phyloP scores from a whole-genome alignment of 768 basidiomycete species.

The Tephrocybe sp. region DNA sequence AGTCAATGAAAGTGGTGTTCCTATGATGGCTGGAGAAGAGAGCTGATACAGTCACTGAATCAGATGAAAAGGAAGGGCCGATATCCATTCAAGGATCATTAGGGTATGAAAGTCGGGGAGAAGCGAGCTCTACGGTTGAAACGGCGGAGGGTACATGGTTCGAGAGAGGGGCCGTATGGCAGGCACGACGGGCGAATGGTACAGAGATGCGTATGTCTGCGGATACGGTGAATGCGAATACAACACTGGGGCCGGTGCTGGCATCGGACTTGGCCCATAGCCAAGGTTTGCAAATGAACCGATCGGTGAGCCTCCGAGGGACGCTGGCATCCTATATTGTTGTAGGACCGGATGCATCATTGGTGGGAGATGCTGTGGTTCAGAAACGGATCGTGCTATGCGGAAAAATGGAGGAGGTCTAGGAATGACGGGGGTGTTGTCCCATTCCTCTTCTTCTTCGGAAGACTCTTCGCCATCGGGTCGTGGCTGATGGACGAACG shows the following conservation, averaged over 20 bases:
- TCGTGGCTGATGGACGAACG: constrained; percentile 11
- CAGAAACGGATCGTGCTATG: constrained; percentile 12
- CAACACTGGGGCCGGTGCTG: not conserved
- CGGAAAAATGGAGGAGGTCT: constrained; percentile 21
- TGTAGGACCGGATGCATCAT: constrained; percentile 3
- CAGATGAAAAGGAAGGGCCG: no score
- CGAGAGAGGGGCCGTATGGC: constrained; percentile 9
- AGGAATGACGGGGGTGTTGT: constrained; percentile 33
- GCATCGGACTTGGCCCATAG: constrained; percentile 6
- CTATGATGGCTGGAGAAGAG: no score
- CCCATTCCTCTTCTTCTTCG: constrained; percentile 27
- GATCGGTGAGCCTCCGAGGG: constrained; percentile 12
- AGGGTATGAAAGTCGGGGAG: not conserved
- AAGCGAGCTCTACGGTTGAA: constrained; percentile 2
- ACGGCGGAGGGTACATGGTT: constrained; percentile 4
- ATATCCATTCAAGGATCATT: no score
- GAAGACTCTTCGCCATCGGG: constrained; percentile 26
- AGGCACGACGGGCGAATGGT: constrained; percentile 15
- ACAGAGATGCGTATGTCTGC: constrained; percentile 13
- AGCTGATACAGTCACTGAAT: no score
- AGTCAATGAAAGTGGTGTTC: not conserved
- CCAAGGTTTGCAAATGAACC: constrained; percentile 11
- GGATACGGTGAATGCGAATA: constrained; percentile 16
- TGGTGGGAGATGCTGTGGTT: constrained; percentile 9
- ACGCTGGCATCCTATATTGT: constrained; percentile 5